Base-by-base conservation (phyloP, 2,329 filamentous ascomycete species). In the Aspergillus sp. region DNA sequence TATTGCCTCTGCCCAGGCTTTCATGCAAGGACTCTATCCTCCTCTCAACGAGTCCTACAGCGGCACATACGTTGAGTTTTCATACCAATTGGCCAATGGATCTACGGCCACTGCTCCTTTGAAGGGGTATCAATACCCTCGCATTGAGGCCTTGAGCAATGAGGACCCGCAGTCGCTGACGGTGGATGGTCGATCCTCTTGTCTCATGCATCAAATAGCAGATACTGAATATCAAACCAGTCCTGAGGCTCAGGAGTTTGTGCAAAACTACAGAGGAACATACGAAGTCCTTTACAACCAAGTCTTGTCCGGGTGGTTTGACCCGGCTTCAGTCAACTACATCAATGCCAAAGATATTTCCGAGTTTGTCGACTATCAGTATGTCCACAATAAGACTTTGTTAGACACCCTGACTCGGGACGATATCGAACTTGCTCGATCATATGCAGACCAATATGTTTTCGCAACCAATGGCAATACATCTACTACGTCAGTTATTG, bases 1-100 rank as follows among this genome's bases (percentile, higher is more conserved):
- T 2, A 69, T 80, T 36, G 80, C 80, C 1, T 85, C 84, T 3
- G 84, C 84, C 12, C 82, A 85, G 64, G 84, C 85, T 2, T 87
- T 87, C 65, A 80, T 87, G 77, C 84, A 87, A 68, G 85, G 84
- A 7, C 72, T 87, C 10, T 87, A 87, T 68, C 85, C 85, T 36
- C 84, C 84, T 12, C 63, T 77, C 3, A 67, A 66, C 1, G 70
- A 72, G 52, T 68, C 71, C 3, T 71, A 75, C 52, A 73, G 72
- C 56, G 64, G 69, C 51, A 68, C 70, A 20, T 69, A 69, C 55
- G 63, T 71, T 42, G 65, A 75, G 22, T 67, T 72, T 6, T 71
- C 76, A n/a, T 77, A 74, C 18, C 65, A 78, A 10, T 69, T 82
- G 22, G 77, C 81, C n/a, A 82, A 87, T 70, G 79, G 80, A 1